Base-by-base conservation (phyloP, 2,329 filamentous ascomycete species). In the Trichoderma semiorbis region DNA sequence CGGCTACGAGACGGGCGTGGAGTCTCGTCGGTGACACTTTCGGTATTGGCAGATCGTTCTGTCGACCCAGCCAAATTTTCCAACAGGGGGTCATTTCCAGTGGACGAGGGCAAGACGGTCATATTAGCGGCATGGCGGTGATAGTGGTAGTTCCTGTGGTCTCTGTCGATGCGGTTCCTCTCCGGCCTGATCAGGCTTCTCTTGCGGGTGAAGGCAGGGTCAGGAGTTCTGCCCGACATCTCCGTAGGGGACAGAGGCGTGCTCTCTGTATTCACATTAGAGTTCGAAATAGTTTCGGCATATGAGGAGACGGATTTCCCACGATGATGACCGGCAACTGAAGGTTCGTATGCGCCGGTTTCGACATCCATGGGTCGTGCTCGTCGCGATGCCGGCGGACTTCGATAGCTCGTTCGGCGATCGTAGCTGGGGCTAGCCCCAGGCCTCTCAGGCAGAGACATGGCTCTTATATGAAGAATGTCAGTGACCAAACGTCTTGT, bases 111-210 rank as follows among this genome's bases (percentile, higher is more conserved):
- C 75, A 94, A 86, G 6, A 94, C 92, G 70, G 91, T 88, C 94
- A 99, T 98, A 75, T 95, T 93, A 77, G 94, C 93, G 11, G 97
- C 94, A 88, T 97, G 95, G 80, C 97, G 93, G 76, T 94, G 91
- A 82, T 99, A 99, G 83, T 98, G 89, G 79, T 98, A 99, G 81
- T 98, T 97, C 16, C 95, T 94, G 80, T 98, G 94, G 76, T 95
- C 92, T 74, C 88, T 90, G 76, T 95, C 92, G 76, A 97, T 93
- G 76, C 92, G 90, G 78, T 92, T 92, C 75, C 96, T 90, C 83
- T 99, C 96, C 1, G 96, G 96, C 73, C 93, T 88, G 78, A 99
- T 91, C 74, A 99, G 85, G 81, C 93, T 98, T 80, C 92, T 90
- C 83, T 98, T 98, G 76, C 95, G 90, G 73, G 83, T 79, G 73